Percentiles rank a stretch among this genome's conserved stretches.
Evolutionary conservation across 805 yeast genomes (phyloP).

Genomic region (Sugiyamaella boreocaroliniensis): DNA sequence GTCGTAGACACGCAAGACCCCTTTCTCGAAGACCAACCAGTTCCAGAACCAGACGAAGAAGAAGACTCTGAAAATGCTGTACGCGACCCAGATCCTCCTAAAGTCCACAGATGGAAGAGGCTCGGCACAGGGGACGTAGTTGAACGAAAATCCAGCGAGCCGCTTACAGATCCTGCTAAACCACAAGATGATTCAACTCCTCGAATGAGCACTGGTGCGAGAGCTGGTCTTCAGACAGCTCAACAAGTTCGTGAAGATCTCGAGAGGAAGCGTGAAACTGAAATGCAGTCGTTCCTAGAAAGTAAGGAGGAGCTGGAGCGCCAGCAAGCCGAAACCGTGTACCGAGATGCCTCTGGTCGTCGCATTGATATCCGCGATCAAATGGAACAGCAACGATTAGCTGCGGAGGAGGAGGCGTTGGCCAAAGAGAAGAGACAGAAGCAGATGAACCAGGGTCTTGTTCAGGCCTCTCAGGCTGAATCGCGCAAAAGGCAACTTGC

Average conservation of each 20-base stretch:
- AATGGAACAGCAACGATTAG: constrained; percentile 19
- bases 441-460: constrained; percentile 18
- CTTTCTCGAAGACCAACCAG: constrained; percentile 3
- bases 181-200: constrained; percentile 1
- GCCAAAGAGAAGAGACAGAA: constrained; percentile 17
- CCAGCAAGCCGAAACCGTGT: constrained; percentile 37
- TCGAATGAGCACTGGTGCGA: constrained; percentile 17
- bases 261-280: constrained; percentile 27
- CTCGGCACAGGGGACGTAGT: constrained; percentile 11
- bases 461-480: constrained; percentile 22
- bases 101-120: constrained; percentile 27
- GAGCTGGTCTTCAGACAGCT: constrained; percentile 44
- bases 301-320: constrained; percentile 45
- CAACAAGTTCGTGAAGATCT: constrained; percentile 37
- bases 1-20: constrained; percentile 10
- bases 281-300: constrained; percentile 36
- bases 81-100: constrained; percentile 30
- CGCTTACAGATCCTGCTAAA: not conserved
- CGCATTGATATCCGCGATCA: constrained; percentile 37
- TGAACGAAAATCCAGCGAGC: not conserved
- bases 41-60: constrained; percentile 12
- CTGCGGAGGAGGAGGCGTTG: constrained; percentile 23
- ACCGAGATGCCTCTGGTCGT: constrained; percentile 59
- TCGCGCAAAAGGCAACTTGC: constrained; percentile 29
- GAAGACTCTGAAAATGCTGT: constrained; percentile 3